Conservation (phyloP, 140 eudicot species). For the Oenanthe javanica region DNA sequence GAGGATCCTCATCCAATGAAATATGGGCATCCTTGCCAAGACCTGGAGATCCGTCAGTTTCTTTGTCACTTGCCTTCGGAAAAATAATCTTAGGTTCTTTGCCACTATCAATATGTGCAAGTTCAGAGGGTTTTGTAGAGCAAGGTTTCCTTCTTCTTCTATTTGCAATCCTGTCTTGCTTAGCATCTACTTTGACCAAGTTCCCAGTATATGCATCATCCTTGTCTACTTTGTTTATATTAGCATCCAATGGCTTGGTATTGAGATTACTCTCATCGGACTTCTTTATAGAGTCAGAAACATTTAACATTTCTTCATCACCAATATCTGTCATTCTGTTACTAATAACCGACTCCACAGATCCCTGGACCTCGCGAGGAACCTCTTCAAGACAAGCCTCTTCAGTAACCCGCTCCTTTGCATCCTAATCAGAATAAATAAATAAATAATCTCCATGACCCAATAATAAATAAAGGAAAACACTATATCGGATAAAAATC, state of each 20-base stretch:
- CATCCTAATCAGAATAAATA: constrained; percentile 31
- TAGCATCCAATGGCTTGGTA: constrained; percentile 13
- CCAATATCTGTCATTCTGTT: constrained; percentile 16
- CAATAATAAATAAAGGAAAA: neutral
- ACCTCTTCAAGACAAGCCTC: constrained; percentile 29
- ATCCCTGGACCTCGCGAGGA: constrained; percentile 29
- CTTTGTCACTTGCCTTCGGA: constrained; percentile 23
- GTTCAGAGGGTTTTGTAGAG: constrained; percentile 43
- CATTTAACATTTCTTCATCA: constrained; percentile 28
- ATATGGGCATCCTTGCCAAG: constrained; percentile 21
- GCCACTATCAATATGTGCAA: constrained; percentile 39
- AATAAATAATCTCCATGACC: neutral
- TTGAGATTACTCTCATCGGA: constrained; percentile 35
- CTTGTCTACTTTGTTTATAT: constrained; percentile 26
- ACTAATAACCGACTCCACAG: constrained; percentile 50
- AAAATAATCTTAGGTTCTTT: constrained; percentile 28
- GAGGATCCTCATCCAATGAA: constrained; percentile 16
- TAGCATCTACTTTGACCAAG: constrained; percentile 24
- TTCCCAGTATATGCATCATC: constrained; percentile 39
- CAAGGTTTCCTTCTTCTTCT: constrained; percentile 31
- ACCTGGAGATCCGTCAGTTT: constrained; percentile 24
- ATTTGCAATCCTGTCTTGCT: constrained; percentile 29
- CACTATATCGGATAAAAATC: neutral
- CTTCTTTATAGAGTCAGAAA: constrained; percentile 25
- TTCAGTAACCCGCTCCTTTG: constrained; percentile 23